Evolutionary conservation across 495 filamentous ascomycete genomes (phyloP).

Genomic region (Annulohypoxylon moriforme): DNA sequence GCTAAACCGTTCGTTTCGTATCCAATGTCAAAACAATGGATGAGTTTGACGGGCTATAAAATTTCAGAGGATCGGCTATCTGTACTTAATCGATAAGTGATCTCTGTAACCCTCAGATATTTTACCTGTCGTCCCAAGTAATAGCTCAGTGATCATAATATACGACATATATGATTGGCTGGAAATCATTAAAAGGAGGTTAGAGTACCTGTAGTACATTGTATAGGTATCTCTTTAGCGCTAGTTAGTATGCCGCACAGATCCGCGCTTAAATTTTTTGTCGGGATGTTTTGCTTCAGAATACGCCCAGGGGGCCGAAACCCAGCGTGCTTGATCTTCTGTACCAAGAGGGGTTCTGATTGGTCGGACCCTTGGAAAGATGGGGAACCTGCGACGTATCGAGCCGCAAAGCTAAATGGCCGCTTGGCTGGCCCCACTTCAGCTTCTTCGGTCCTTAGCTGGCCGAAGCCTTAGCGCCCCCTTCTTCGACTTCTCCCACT

Average conservation of each 20-base stretch:
- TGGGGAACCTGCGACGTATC: constrained; percentile 41
- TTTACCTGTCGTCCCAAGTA: constrained; percentile 34
- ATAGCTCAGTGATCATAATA: constrained; percentile 6
- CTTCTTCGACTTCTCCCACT: constrained; percentile 27
- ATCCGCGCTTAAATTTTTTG: constrained; percentile 43
- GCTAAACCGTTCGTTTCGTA: constrained; percentile 30
- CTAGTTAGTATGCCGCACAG: constrained; percentile 29
- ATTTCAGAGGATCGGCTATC: constrained; percentile 36
- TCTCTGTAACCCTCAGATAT: constrained; percentile 2
- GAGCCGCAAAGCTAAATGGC: constrained; percentile 46
- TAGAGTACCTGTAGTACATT: not conserved
- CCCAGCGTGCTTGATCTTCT: constrained; percentile 44
- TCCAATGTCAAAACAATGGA: constrained; percentile 27
- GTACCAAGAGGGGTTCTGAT: not conserved
- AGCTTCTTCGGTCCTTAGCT: constrained; percentile 36
- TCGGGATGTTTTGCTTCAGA: constrained; percentile 48
- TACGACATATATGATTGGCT: constrained; percentile 19
- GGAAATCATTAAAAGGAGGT: constrained; percentile 1
- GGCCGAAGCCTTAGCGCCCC: constrained; percentile 37
- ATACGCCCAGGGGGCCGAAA: constrained; percentile 41
- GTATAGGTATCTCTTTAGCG: constrained; percentile 8
- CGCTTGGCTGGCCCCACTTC: constrained; percentile 23
- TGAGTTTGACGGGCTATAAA: constrained; percentile 26
- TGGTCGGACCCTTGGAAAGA: constrained; percentile 21
- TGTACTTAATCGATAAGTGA: constrained; percentile 25